Base-by-base conservation (phyloP, 2,329 filamentous ascomycete species). In the Talaromyces albobiverticillius region DNA sequence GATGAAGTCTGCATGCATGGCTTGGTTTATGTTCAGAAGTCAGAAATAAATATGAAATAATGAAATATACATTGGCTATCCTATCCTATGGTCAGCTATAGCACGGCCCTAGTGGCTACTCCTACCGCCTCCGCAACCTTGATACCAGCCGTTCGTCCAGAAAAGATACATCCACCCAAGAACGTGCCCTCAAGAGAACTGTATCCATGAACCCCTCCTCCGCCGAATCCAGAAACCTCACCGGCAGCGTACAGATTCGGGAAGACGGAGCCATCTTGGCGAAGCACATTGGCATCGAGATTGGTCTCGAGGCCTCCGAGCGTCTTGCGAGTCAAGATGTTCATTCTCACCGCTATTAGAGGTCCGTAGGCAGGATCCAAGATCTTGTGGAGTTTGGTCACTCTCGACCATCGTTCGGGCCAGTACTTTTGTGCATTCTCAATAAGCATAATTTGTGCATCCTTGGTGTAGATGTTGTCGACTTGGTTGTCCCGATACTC, bases 131-230 rank as follows among this genome's bases (percentile, higher is more conserved):
- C 50, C 10, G 57, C 55, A 26, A 85, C 79, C 0, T 76, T 81
- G 9, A 77, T 70, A 0, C 82, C 82, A 0, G 82, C 82, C 0
- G 78, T 78, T 5, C 82, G 69, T 0, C 83, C 82, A 0, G 82
- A 84, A 60, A 85, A 85, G 60, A 85, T 84, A 55, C 82, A 85
- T 0, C 82, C 82, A 13, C 82, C 82, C 3, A 85, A 60, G 61
- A 85, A 85, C 0, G 82, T 85, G 0, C 83, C 82, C 65, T 85
- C 82, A 32, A 85, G 76, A 1, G 82, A 80, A 60, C 74, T 83
- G 60, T 85, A 85, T 0, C 82, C 83, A 59, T 85, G 83, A 1
- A 85, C 79, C 14, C 83, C 82, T 2, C 82, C 82, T 2, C 83
- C 82, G 0, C 82, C 82, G 54, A 85, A 85, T 0, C 82, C 82